Evolutionary conservation across 2,329 filamentous ascomycete genomes (phyloP), one percentile per base, ranked within the genome.

Genomic region (Colletotrichum australisinense): DNA sequence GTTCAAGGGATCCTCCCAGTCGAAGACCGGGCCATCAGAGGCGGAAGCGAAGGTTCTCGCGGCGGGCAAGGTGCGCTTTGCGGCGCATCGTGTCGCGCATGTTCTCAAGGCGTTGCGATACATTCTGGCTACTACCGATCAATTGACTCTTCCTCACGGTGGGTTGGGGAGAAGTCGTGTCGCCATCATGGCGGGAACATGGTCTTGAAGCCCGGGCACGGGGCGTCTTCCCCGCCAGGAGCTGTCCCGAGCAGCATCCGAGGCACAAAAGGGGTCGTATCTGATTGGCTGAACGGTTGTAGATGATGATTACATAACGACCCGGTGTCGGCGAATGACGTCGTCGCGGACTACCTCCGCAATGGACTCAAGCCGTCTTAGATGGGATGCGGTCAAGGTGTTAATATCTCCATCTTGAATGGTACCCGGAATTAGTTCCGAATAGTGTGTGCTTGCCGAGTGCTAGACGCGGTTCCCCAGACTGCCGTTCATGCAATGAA

Each of bases 1-100:
- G 30, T 88, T 89, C 72, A 99, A 87, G 24, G 97, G 95, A 80
- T 99, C 97, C 81, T 97, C 90, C 96, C 97, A 99, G 82, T 97
- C 92, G 82, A 98, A 98, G 24, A 77, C 76, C 4, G 82, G 78
- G 30, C 77, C 77, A 22, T 75, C 75, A 49, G 77, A 73, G 32
- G 81, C 78, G 12, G 83, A 84, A 56, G 84, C 82, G 75, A 83
- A 85, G 74, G 79, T 76, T 69, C 83, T 78, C 59, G 74, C 76
- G 58, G 70, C 73, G 52, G 64, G 59, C 28, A 75, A 53, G 55
- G 74, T 56, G 38, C 64, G 75, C 63, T 69, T 75, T 24, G 75
- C 67, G 56, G 73, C 72, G 59, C 62, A 68, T 73, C 57, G 73
- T 14, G 63, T 69, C 30, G 62, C 59, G 35, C 67, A 56, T 38